A percentile compares a stretch with the other conserved stretches of the same genome.
Evolutionary conservation across 805 yeast species (phyloP).

Genomic region (Lipomyces japonicus): DNA sequence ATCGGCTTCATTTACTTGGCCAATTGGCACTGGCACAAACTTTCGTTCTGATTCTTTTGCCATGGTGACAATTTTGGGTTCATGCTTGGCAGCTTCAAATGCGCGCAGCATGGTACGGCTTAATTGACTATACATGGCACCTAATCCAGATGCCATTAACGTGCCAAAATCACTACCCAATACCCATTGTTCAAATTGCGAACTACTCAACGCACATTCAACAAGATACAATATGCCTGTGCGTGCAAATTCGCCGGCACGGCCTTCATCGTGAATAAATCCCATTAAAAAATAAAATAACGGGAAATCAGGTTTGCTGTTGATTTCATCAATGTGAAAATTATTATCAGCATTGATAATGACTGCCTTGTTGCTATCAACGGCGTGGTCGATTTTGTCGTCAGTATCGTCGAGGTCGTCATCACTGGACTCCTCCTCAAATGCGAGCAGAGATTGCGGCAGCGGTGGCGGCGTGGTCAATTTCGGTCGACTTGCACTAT

Average conservation of each 20-base stretch:
- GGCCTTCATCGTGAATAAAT: slow-evolving; percentile 32
- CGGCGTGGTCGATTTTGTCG: not conserved
- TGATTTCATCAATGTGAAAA: slow-evolving; percentile 1
- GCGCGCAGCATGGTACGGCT: slow-evolving; percentile 26
- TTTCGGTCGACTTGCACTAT: no score
- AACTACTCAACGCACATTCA: slow-evolving; percentile 27
- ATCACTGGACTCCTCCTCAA: not conserved
- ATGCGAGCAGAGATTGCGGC: not conserved
- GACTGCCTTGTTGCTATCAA: slow-evolving; percentile 3
- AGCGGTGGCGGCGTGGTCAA: not conserved
- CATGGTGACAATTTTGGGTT: slow-evolving; percentile 28
- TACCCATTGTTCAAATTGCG: slow-evolving; percentile 32
- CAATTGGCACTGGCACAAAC: slow-evolving; percentile 9
- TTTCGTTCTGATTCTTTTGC: slow-evolving; percentile 22
- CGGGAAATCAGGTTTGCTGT: slow-evolving; percentile 26
- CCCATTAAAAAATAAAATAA: slow-evolving; percentile 31
- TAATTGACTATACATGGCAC: slow-evolving; percentile 33
- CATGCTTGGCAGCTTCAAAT: slow-evolving; percentile 16
- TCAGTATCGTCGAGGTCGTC: not conserved
- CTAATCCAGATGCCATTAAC: slow-evolving; percentile 35
- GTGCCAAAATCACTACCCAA: slow-evolving; percentile 33
- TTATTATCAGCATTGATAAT: slow-evolving; percentile 15
- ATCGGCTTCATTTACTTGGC: not conserved
- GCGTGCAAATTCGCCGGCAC: slow-evolving; percentile 33
- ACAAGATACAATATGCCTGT: slow-evolving; percentile 33